A percentile compares a stretch with the other conserved stretches of the same genome.
Conservation (phyloP, 768 basidiomycete species). For the Butyriboletus loyo region DNA sequence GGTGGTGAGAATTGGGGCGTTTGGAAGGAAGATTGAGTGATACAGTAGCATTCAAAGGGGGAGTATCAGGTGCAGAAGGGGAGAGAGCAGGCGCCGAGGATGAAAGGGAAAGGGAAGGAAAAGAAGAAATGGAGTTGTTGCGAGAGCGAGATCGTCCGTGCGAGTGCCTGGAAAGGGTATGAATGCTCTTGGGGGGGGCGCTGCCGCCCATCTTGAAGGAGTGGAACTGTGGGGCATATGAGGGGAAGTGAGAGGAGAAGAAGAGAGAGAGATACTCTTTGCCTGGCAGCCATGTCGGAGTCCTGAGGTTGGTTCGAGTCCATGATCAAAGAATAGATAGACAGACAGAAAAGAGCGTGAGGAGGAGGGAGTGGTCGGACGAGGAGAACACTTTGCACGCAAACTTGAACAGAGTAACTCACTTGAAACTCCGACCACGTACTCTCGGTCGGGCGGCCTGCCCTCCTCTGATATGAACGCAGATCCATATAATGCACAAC, state of each 20-base stretch:
- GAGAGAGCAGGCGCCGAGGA: slow-evolving; percentile 35
- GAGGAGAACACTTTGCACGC: background rate
- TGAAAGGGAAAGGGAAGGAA: slow-evolving; percentile 35
- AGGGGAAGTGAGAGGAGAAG: background rate
- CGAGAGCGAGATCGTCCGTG: slow-evolving; percentile 60
- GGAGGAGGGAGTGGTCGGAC: slow-evolving; percentile 23
- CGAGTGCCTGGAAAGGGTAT: slow-evolving; percentile 34
- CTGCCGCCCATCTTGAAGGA: slow-evolving; percentile 64
- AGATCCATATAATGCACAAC: background rate
- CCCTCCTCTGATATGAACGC: background rate
- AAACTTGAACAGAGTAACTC: background rate
- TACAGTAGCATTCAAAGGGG: slow-evolving; percentile 21
- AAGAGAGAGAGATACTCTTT: slow-evolving; percentile 35
- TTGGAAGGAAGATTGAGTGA: slow-evolving; percentile 36
- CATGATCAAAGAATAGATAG: slow-evolving; percentile 30
- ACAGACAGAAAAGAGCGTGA: slow-evolving; percentile 17
- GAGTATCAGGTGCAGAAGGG: slow-evolving; percentile 37
- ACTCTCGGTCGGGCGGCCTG: background rate
- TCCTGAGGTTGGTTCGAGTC: slow-evolving; percentile 30
- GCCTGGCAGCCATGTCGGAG: slow-evolving; percentile 36
- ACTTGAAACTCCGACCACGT: background rate
- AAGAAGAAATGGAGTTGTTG: slow-evolving; percentile 49
- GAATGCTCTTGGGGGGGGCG: slow-evolving; percentile 35
- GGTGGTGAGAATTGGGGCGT: slow-evolving; percentile 73
- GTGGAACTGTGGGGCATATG: slow-evolving; percentile 49